These are phyloP conservation scores for Arxiozyma telluris DNA, from an alignment of 1,139 yeast genomes.

Conservation along the genomic window DNA sequence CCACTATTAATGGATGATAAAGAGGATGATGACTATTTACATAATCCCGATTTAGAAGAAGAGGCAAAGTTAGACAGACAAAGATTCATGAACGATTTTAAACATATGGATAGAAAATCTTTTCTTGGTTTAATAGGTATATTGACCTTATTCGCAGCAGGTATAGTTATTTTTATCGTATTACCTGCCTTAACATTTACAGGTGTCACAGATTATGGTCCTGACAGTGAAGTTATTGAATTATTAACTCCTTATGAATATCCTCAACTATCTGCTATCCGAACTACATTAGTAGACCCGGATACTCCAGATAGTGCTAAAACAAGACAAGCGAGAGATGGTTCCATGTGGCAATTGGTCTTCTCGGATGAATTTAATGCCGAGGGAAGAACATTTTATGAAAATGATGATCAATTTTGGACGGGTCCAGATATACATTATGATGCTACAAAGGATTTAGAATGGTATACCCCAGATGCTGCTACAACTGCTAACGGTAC, in stretches of 20 bases:
- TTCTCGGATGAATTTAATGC: slow-evolving; percentile 80
- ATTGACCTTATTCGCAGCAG: slow-evolving; percentile 47
- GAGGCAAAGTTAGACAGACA: slow-evolving; percentile 72
- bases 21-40: slow-evolving; percentile 86
- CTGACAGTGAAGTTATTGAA: slow-evolving; percentile 29
- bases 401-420: slow-evolving; percentile 80
- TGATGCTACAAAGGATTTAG: slow-evolving; percentile 73
- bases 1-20: slow-evolving; percentile 82
- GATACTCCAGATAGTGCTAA: slow-evolving; percentile 61
- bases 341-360: slow-evolving; percentile 58
- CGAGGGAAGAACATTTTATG: slow-evolving; percentile 75
- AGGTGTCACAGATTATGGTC: slow-evolving; percentile 40
- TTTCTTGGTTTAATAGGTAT: slow-evolving; percentile 54
- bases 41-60: slow-evolving; percentile 84
- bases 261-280: slow-evolving; percentile 50
- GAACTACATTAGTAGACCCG: slow-evolving; percentile 59
- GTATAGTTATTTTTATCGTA: slow-evolving; percentile 53
- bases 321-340: slow-evolving; percentile 41
- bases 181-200: slow-evolving; percentile 70
- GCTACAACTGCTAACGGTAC: slow-evolving; percentile 60
- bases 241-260: slow-evolving; percentile 49
- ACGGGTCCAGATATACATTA: slow-evolving; percentile 68
- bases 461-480: slow-evolving; percentile 88
- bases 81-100: slow-evolving; percentile 50
- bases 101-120: slow-evolving; percentile 51